Evolutionary conservation across 371 early-diverging fungal species (phyloP), one percentile per base, ranked within the genome.

Genomic region (Nosema muscidifuracis): DNA sequence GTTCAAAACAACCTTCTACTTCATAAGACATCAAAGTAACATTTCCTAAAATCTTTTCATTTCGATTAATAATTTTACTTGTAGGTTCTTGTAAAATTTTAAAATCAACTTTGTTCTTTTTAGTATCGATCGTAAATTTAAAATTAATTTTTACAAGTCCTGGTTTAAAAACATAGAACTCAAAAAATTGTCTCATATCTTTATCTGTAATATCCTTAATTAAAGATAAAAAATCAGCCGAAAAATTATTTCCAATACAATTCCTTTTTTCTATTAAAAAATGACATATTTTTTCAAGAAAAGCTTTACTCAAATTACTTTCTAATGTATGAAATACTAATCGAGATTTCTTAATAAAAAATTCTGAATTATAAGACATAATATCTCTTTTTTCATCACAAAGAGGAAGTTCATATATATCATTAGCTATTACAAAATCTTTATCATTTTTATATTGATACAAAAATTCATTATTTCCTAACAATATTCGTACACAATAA

Each of bases 141-240:
- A 72, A 47, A 47, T 57, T 69, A 44, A 82, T 53, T 30, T 64
- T 76, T 18, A 81, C 67, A 6, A 78, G 62, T 4, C 82, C 82
- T 33, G 80, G 63, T 24, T 55, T 71, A 64, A 73, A 80, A 9
- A 84, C 78, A 69, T 80, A 82, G 47, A 75, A 57, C 24, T 84
- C 81, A 71, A 83, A 81, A 26, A 83, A 75, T 15, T 6, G 12
- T 34, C 63, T 42, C 34, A 82, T 42, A 44, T 84, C 84, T 66
- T 82, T 81, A 16, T 82, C 84, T 20, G 82, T 81, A n/a, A 80
- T 72, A 53, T 78, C 81, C 31, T 79, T 80, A 13, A 82, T 63
- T 20, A 81, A 62, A 33, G 74, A 67, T 0, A 82, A 66, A 42
- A 84, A 77, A 18, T 74, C 76, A 13, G 71, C 42, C 18, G 79